Base-by-base conservation (phyloP, 768 basidiomycete species). In the Amylocystis lapponica region DNA sequence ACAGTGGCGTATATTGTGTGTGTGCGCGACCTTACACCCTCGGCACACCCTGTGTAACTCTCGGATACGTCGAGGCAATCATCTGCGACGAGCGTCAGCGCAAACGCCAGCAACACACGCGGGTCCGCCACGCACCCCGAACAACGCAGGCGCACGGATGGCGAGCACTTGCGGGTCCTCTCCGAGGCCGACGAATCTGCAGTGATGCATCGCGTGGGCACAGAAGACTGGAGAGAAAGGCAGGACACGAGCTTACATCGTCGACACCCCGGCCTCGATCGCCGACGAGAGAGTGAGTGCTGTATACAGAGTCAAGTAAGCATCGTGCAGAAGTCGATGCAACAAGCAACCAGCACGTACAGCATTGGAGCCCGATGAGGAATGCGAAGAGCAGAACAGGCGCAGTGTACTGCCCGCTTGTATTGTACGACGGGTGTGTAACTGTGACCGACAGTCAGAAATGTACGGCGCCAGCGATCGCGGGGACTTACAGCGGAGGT, bases 221-320 rank as follows among this genome's bases (percentile, higher is more conserved):
- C 38, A 30, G 10, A 10, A 34, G 21, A 6, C 20, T 4, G 36
- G 16, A 5, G 36, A 12, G 39, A 6, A 4, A 21, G 20, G 8
- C 13, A 16, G 25, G 13, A 27, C 5, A 27, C 31, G 16, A 31
- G 57, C 75, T 49, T 60, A 87, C 79, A 91, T 89, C 2, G 88
- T 91, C 2, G 87, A 90, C 1, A 92, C 88, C 38, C 88, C 90
- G 12, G 86, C 87, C 57, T 91, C 87, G 51, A 89, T 79, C 3
- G 83, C 79, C 11, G 82, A 81, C 2, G 78, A 76, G 47, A 86
- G 65, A 5, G 84, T 86, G 47, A 84, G 61, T 13, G 78, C 83
- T 86, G 48, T 17, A n/a, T 17, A 47, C 39, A 10, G 32, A 20
- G 31, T n/a, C n/a, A n/a, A 10, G 17, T 9, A 17, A 13, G n/a